Conservation (phyloP, 2,329 filamentous ascomycete genomes). For the Fusarium sp. region DNA sequence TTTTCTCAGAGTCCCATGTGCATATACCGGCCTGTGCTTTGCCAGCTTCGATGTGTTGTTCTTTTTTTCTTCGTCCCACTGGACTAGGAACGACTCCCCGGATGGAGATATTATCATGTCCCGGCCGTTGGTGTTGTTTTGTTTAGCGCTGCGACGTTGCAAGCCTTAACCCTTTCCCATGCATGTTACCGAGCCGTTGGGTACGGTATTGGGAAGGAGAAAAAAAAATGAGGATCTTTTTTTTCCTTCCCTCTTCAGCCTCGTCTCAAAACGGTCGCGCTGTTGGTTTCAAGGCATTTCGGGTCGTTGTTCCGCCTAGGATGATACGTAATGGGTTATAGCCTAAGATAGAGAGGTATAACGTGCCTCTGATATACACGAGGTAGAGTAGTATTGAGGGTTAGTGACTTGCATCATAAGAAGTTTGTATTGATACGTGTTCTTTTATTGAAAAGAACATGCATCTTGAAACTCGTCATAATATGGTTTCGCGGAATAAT, state of each 20-base stretch:
- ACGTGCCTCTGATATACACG: background rate
- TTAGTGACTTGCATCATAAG: conserved; percentile 1
- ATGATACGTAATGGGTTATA: conserved; percentile 15
- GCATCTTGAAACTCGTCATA: conserved; percentile 5
- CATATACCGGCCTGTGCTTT: conserved; percentile 4
- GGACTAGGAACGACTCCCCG: conserved; percentile 15
- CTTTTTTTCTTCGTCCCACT: conserved; percentile 3
- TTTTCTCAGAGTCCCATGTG: background rate
- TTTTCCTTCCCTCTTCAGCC: conserved; percentile 19
- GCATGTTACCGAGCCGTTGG: conserved; percentile 30
- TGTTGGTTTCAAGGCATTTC: conserved; percentile 11
- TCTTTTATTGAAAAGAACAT: background rate
- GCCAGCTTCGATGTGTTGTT: conserved; percentile 5
- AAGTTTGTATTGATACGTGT: background rate
- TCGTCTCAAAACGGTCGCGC: conserved; percentile 17
- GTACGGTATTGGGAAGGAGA: conserved; percentile 8
- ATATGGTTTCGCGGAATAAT: background rate
- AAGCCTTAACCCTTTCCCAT: conserved; percentile 15
- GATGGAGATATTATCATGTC: conserved; percentile 15
- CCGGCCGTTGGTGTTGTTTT: conserved; percentile 12
- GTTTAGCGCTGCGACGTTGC: conserved; percentile 25
- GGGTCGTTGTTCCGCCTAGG: conserved; percentile 3
- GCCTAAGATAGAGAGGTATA: conserved; percentile 4
- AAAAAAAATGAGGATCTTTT: background rate
- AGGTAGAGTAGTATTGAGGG: background rate